Conservation (phyloP, 2,329 filamentous ascomycete species). For the Diplodia scrobiculata region DNA sequence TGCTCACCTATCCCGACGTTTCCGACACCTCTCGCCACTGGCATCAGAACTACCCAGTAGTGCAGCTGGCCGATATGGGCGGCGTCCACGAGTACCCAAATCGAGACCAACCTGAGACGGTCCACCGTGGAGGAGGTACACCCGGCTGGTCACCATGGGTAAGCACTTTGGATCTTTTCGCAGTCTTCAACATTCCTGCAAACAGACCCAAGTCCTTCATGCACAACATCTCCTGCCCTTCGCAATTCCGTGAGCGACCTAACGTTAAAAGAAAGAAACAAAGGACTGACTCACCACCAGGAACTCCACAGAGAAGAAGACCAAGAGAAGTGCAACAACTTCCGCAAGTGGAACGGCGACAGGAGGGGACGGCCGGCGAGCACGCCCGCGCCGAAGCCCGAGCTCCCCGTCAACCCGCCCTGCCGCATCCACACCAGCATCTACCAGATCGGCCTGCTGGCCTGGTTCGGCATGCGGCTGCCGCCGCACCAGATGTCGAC, state of each 20-base stretch:
- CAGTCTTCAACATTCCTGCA: too few relatives aligned
- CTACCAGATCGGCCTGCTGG: neutral
- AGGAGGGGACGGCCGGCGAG: too few relatives aligned
- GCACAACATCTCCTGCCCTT: too few relatives aligned
- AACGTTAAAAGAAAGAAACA: too few relatives aligned
- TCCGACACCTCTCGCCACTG: neutral
- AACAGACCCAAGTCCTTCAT: too few relatives aligned
- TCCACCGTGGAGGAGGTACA: neutral
- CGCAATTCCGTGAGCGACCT: too few relatives aligned
- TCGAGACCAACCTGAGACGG: neutral
- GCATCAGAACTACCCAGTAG: slow-evolving; percentile 1
- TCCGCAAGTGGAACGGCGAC: neutral
- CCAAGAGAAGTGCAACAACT: neutral
- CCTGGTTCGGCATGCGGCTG: neutral
- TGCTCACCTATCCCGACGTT: neutral
- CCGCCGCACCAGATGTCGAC: too few relatives aligned
- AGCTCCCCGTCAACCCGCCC: neutral
- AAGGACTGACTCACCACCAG: neutral
- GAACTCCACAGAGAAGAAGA: neutral
- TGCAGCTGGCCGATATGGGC: slow-evolving; percentile 3
- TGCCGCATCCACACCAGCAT: slow-evolving; percentile 3
- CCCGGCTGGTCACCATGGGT: neutral
- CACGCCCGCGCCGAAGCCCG: too few relatives aligned
- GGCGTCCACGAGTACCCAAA: neutral
- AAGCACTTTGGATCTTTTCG: neutral